These are phyloP conservation scores for Neohortaea acidophila DNA, from an alignment of 495 filamentous ascomycete genomes.

Conservation along the genomic window DNA sequence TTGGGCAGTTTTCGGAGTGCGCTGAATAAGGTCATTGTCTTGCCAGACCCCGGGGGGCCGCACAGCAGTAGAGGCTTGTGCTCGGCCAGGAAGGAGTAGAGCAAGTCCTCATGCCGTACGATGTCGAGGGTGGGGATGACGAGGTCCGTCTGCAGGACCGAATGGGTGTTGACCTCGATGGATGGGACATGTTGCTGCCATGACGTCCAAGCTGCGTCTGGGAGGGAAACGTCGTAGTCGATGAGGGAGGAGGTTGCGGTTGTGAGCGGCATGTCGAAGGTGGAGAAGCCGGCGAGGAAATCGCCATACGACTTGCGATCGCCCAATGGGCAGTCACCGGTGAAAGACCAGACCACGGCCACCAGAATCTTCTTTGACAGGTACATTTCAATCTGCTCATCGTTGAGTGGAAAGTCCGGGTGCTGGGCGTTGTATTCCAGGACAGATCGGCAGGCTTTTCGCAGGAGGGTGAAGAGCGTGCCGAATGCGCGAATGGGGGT, in stretches of 20 bases:
- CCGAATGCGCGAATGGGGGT: conserved; percentile 77
- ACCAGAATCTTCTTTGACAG: conserved; percentile 85
- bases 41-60: conserved; percentile 94
- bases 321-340: conserved; percentile 77
- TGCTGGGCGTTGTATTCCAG: conserved; percentile 94
- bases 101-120: conserved; percentile 87
- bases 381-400: conserved; percentile 75
- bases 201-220: conserved; percentile 69
- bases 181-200: conserved; percentile 92
- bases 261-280: conserved; percentile 64
- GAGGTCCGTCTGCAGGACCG: conserved; percentile 88
- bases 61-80: conserved; percentile 94
- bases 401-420: conserved; percentile 78
- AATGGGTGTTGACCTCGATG: conserved; percentile 95
- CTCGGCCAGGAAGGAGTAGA: conserved; percentile 97
- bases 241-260: conserved; percentile 69
- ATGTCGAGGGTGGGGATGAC: conserved; percentile 97
- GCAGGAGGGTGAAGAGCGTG: conserved; percentile 86
- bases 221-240: conserved; percentile 81
- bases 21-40: conserved; percentile 98
- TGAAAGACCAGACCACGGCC: conserved; percentile 83
- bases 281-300: conserved; percentile 60
- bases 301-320: conserved; percentile 85
- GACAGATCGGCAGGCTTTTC: conserved; percentile 78
- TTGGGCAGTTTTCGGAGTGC: conserved; percentile 89